A percentile compares a stretch with the other conserved stretches of the same genome.
Conservation (phyloP, 257 asterid genomes). For the Ligustrum vulgare region DNA sequence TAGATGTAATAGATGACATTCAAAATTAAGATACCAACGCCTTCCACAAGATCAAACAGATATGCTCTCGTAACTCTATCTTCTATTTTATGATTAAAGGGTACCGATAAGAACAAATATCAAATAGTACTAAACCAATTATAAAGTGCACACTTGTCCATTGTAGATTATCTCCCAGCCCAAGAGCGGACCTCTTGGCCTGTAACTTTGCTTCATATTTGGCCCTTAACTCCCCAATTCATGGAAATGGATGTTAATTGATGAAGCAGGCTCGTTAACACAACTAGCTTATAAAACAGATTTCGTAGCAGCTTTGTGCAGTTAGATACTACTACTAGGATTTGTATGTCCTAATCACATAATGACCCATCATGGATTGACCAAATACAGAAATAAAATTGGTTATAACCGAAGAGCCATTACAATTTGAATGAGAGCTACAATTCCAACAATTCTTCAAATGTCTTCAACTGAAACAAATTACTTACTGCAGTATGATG, state of each 20-base stretch:
- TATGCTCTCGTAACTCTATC: not conserved
- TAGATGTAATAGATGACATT: slow-evolving; percentile 15
- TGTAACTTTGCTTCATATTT: not conserved
- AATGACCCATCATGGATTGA: slow-evolving; percentile 7
- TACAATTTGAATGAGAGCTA: not conserved
- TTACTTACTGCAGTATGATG: slow-evolving; percentile 83
- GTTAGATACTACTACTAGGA: not conserved
- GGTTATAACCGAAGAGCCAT: not conserved
- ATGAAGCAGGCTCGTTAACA: not conserved
- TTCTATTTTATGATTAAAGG: not conserved
- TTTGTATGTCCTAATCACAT: slow-evolving; percentile 12
- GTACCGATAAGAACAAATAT: not conserved
- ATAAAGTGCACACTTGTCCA: not conserved
- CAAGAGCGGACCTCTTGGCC: slow-evolving; percentile 1
- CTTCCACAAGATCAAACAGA: slow-evolving; percentile 9
- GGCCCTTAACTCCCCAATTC: not conserved
- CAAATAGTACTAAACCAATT: not conserved
- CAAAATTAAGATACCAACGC: slow-evolving; percentile 7
- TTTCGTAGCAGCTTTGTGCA: slow-evolving; percentile 2
- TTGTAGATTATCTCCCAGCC: not conserved
- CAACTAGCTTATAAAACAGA: not conserved
- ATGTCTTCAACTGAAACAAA: slow-evolving; percentile 15
- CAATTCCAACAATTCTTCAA: not conserved
- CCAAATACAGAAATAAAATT: not conserved
- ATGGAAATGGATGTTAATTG: slow-evolving; percentile 6